Conservation (phyloP, 2,329 filamentous ascomycete species). For the Gnomoniopsis sp. region DNA sequence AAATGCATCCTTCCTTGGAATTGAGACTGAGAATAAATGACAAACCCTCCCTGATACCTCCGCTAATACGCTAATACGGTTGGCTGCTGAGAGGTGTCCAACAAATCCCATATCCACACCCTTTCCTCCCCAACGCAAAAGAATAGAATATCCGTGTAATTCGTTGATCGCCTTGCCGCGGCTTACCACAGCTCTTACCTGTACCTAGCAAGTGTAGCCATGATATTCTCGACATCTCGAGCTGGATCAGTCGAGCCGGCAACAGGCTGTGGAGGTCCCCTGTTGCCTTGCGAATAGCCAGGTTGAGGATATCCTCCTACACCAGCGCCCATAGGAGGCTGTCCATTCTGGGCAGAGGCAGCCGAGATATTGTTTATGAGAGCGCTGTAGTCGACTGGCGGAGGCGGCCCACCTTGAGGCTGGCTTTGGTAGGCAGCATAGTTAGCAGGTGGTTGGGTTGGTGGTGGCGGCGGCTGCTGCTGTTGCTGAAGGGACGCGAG, state of each 20-base stretch:
- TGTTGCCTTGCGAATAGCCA: constrained; percentile 21
- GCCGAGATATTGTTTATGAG: constrained; percentile 38
- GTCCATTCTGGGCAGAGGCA: constrained; percentile 4
- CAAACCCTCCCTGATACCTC: background rate
- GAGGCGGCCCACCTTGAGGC: constrained; percentile 21
- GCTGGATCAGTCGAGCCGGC: constrained; percentile 33
- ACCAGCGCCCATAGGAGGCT: background rate
- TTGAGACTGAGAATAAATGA: background rate
- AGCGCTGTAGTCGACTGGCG: constrained; percentile 43
- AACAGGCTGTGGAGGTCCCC: constrained; percentile 24
- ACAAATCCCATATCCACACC: too few relatives aligned
- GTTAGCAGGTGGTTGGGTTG: constrained; percentile 1
- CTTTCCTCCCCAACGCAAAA: too few relatives aligned
- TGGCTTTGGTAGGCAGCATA: constrained; percentile 4
- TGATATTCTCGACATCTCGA: constrained; percentile 67
- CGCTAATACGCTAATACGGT: too few relatives aligned
- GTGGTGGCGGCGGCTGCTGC: constrained; percentile 2
- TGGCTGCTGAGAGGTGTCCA: too few relatives aligned
- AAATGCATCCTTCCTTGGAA: background rate
- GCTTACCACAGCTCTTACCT: constrained; percentile 52
- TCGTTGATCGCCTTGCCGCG: too few relatives aligned
- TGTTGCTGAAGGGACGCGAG: constrained; percentile 53
- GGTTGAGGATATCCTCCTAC: constrained; percentile 28
- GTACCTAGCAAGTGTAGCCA: constrained; percentile 67
- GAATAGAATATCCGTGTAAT: too few relatives aligned